These are phyloP conservation scores for Neodidymelliopsis sp. DNA, from an alignment of 2,329 filamentous ascomycete species.

Conservation along the genomic window DNA sequence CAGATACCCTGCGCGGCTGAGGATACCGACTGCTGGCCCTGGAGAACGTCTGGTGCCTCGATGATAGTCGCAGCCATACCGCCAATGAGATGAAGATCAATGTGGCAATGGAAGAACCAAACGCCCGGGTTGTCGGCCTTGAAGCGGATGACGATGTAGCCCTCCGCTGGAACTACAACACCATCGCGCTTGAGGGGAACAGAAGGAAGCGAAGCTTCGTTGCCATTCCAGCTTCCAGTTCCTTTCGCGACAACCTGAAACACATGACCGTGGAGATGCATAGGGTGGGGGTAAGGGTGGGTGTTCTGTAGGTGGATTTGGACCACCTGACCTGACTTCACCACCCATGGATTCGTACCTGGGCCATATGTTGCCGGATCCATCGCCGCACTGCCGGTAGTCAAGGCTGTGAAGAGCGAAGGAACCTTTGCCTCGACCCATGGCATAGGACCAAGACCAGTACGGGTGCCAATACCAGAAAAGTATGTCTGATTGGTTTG, in stretches of 20 bases:
- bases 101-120: conserved; percentile 48
- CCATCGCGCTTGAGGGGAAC: conserved; percentile 51
- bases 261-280: conserved; percentile 46
- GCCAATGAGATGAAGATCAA: conserved; percentile 41
- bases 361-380: conserved; percentile 47
- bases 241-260: conserved; percentile 50
- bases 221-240: conserved; percentile 52
- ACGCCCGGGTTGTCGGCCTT: conserved; percentile 49
- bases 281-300: conserved; percentile 51
- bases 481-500: conserved; percentile 65
- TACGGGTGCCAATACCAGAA: conserved; percentile 62
- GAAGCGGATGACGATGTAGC: conserved; percentile 29
- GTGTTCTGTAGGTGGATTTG: conserved; percentile 43
- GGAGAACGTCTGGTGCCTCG: conserved; percentile 34
- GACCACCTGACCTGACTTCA: conserved; percentile 12
- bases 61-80: conserved; percentile 40
- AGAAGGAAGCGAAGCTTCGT: conserved; percentile 42
- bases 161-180: conserved; percentile 51
- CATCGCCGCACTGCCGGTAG: conserved; percentile 54
- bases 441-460: conserved; percentile 67
- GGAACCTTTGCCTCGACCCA: conserved; percentile 78
- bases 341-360: conserved; percentile 16
- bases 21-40: conserved; percentile 23
- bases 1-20: conserved; percentile 24
- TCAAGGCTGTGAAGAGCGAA: conserved; percentile 76